Percentiles rank a stretch among this genome's conserved stretches.
Conservation (phyloP, 164 flowering plant species). For the Chloranthus sessilifolius region DNA sequence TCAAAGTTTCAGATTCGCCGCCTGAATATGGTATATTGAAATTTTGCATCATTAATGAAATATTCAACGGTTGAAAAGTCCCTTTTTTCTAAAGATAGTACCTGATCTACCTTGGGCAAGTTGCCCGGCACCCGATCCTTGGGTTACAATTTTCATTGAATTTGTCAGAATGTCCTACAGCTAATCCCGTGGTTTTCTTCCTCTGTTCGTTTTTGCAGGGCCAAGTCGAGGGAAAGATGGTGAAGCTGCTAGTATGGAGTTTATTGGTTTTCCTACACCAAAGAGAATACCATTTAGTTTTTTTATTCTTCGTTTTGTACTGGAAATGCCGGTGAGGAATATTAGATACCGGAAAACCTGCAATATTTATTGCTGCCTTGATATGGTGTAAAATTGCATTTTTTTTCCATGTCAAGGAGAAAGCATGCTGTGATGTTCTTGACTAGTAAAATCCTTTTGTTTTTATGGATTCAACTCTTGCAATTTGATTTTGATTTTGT, state of each 20-base stretch:
- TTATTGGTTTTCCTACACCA: slow-evolving; percentile 6
- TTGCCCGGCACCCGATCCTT: too few species aligned
- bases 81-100: too few species aligned
- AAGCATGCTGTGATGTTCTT: background rate
- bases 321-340: slow-evolving; percentile 9
- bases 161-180: background rate
- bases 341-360: slow-evolving; percentile 9
- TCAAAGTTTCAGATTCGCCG: too few species aligned
- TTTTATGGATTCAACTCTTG: too few species aligned
- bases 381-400: slow-evolving; percentile 32
- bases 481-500: too few species aligned
- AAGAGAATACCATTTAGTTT: slow-evolving; percentile 9
- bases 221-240: slow-evolving; percentile 66
- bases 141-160: background rate
- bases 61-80: background rate
- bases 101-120: too few species aligned
- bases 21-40: background rate
- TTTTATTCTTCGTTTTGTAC: background rate
- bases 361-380: slow-evolving; percentile 23
- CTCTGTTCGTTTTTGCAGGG: slow-evolving; percentile 39
- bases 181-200: background rate
- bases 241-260: slow-evolving; percentile 20
- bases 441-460: background rate
- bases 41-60: background rate
- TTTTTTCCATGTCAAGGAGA: slow-evolving; percentile 8